Conservation (phyloP, 2,329 filamentous ascomycete species). For the Parafenestella ontariensis region DNA sequence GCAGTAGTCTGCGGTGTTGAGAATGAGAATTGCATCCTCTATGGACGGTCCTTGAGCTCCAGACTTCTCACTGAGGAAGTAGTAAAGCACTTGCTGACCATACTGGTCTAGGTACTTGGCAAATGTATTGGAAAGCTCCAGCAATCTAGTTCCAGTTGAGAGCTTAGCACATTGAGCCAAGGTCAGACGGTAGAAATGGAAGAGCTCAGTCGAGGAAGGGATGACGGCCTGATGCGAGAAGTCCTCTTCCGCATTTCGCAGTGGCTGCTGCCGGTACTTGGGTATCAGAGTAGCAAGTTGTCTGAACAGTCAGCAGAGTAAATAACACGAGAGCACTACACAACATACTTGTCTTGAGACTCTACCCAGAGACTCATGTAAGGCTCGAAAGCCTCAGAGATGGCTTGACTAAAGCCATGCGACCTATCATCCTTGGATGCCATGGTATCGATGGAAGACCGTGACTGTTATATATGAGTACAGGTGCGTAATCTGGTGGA, state of each 20-base stretch:
- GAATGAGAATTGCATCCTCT: slow-evolving; percentile 81
- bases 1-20: slow-evolving; percentile 98
- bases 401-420: slow-evolving; percentile 84
- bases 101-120: slow-evolving; percentile 96
- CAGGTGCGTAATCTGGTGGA: neutral
- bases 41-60: slow-evolving; percentile 65
- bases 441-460: slow-evolving; percentile 88
- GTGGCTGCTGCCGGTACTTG: slow-evolving; percentile 82
- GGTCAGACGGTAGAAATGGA: slow-evolving; percentile 94
- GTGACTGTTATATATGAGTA: slow-evolving; percentile 58
- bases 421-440: slow-evolving; percentile 78
- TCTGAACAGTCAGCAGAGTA: slow-evolving; percentile 34
- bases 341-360: slow-evolving; percentile 76
- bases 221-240: slow-evolving; percentile 91
- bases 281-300: slow-evolving; percentile 84
- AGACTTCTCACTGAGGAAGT: slow-evolving; percentile 69
- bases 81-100: slow-evolving; percentile 86
- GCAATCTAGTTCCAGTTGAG: slow-evolving; percentile 84
- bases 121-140: slow-evolving; percentile 84
- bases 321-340: neutral
- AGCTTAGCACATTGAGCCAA: slow-evolving; percentile 95
- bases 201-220: slow-evolving; percentile 91
- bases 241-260: slow-evolving; percentile 85
- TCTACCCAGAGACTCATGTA: slow-evolving; percentile 98
- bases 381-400: slow-evolving; percentile 96